phyloP scores from a whole-genome alignment of 352 stramenopile genomes.

The Peronosclerospora sorghi region DNA sequence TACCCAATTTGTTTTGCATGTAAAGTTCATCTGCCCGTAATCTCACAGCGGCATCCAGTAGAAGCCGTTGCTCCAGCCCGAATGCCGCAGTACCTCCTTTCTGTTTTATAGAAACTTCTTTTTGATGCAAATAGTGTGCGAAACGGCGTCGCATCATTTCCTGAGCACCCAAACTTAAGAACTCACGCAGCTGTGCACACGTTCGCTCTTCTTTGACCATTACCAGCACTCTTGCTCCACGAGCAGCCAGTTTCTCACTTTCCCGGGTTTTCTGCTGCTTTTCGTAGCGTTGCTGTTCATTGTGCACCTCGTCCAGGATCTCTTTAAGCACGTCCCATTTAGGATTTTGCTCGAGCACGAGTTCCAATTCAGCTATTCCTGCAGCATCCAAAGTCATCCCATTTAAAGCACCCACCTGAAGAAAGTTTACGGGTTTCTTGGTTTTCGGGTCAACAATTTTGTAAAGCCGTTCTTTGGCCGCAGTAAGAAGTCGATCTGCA shows the following conservation, averaged over 20 bases:
- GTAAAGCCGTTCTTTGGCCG: conserved; percentile 90
- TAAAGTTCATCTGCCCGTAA: conserved; percentile 37
- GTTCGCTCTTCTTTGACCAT: conserved; percentile 87
- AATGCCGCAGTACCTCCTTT: conserved; percentile 33
- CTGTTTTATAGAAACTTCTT: conserved; percentile 41
- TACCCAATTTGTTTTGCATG: conserved; percentile 13
- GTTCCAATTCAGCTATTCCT: conserved; percentile 35
- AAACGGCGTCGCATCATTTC: conserved; percentile 83
- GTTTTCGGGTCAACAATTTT: conserved; percentile 56
- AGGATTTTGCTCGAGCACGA: conserved; percentile 85
- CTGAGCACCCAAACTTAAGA: conserved; percentile 57
- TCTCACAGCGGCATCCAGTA: conserved; percentile 41
- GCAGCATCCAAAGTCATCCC: background rate
- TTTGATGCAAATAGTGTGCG: conserved; percentile 67
- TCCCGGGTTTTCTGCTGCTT: conserved; percentile 17
- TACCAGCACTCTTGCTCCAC: conserved; percentile 53
- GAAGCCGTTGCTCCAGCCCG: conserved; percentile 47
- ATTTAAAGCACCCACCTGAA: conserved; percentile 11
- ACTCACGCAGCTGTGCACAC: conserved; percentile 71
- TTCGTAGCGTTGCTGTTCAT: conserved; percentile 18
- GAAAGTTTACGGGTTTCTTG: conserved; percentile 28
- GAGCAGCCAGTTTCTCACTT: conserved; percentile 11
- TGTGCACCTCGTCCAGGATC: conserved; percentile 87
- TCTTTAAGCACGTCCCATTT: conserved; percentile 91
- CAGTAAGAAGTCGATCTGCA: conserved; percentile 87